phyloP scores from a whole-genome alignment of 495 filamentous ascomycete species.

The Penicillium simplicissimum region DNA sequence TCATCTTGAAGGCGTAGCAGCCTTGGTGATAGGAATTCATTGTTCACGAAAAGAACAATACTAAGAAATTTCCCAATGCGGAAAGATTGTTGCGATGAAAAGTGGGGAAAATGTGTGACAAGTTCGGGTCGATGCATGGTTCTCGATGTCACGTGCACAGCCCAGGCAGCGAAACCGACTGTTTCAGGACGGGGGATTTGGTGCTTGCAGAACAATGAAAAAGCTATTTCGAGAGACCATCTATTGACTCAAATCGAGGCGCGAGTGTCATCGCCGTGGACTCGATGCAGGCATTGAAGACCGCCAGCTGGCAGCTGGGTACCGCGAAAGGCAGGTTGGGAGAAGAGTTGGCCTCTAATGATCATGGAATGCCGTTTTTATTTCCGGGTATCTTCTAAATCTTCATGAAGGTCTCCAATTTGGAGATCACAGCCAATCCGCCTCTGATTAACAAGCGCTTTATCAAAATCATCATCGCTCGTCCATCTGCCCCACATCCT shows the following conservation, averaged over 20 bases:
- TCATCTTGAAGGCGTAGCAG: neutral
- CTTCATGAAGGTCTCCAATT: neutral
- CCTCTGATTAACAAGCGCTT: conserved; percentile 11
- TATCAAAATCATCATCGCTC: conserved; percentile 11
- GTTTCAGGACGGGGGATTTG: neutral
- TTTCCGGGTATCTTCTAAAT: conserved; percentile 28
- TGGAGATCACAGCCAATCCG: conserved; percentile 5
- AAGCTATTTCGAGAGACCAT: too few relatives aligned
- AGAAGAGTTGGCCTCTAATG: neutral
- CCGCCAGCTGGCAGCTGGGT: neutral
- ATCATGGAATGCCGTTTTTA: conserved; percentile 16
- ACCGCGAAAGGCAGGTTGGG: neutral
- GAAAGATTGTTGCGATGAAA: conserved; percentile 29
- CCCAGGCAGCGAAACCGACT: neutral
- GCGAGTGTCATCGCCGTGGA: too few relatives aligned
- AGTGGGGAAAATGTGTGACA: conserved; percentile 4
- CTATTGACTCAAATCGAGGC: too few relatives aligned
- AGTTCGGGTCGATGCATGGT: conserved; percentile 26
- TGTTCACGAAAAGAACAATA: conserved; percentile 13
- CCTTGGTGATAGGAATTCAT: neutral
- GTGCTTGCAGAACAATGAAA: neutral
- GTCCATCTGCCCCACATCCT: conserved; percentile 1
- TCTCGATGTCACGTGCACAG: conserved; percentile 1
- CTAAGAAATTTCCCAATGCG: conserved; percentile 21
- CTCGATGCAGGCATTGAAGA: neutral